Percentiles rank a stretch among this genome's conserved stretches.
phyloP scores from a whole-genome alignment of 2,329 filamentous ascomycete genomes.

The Talaromyces sp. region DNA sequence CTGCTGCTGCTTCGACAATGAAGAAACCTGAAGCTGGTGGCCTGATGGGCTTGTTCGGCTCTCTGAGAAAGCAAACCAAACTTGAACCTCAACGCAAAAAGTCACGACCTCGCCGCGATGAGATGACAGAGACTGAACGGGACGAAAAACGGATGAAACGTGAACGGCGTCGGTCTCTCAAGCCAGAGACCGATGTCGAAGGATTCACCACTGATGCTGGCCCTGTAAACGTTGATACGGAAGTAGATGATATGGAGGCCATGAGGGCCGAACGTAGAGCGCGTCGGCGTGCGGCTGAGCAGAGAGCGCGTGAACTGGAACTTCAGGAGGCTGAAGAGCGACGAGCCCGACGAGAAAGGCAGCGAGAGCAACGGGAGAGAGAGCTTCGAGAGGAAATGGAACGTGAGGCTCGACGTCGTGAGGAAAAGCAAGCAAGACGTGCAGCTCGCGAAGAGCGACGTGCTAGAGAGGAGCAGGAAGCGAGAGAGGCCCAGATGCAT shows the following conservation, averaged over 20 bases:
- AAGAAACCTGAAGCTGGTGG: conserved; percentile 56
- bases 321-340: conserved; percentile 36
- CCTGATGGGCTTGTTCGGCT: conserved; percentile 62
- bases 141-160: conserved; percentile 34
- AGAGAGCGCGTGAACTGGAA: conserved; percentile 32
- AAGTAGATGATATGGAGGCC: conserved; percentile 52
- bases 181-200: conserved; percentile 50
- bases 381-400: conserved; percentile 37
- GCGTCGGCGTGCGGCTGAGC: conserved; percentile 39
- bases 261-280: conserved; percentile 61
- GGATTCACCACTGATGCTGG: conserved; percentile 44
- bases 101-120: conserved; percentile 37
- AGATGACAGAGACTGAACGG: conserved; percentile 36
- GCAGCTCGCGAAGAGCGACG: conserved; percentile 34
- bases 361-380: conserved; percentile 44
- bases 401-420: conserved; percentile 31
- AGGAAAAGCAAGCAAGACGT: conserved; percentile 33
- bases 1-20: conserved; percentile 42
- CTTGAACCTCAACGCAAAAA: conserved; percentile 36
- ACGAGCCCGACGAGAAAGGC: conserved; percentile 50
- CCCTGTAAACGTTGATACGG: conserved; percentile 33
- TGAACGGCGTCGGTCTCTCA: conserved; percentile 39
- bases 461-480: conserved; percentile 29
- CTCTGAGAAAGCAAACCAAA: conserved; percentile 32
- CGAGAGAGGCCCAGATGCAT: conserved; percentile 29